phyloP scores from a whole-genome alignment of 768 basidiomycete species.

The Termitomyces sp. region DNA sequence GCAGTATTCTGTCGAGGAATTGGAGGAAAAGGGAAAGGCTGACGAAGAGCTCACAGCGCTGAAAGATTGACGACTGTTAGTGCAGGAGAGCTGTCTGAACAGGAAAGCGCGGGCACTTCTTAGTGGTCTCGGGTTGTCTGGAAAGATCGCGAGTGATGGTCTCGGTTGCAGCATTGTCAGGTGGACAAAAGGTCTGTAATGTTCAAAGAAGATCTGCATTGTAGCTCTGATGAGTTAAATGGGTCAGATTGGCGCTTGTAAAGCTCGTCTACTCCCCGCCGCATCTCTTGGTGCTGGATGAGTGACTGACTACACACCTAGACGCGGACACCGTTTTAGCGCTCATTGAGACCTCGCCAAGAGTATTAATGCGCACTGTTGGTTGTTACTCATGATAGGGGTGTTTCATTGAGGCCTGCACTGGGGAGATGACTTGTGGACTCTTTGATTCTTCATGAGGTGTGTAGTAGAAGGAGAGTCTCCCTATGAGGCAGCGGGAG shows the following conservation, averaged over 20 bases:
- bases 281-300: slow-evolving; percentile 49
- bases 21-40: slow-evolving; percentile 24
- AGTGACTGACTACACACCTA: slow-evolving; percentile 69
- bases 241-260: slow-evolving; percentile 58
- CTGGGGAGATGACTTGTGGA: not conserved
- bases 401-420: not conserved
- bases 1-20: slow-evolving; percentile 56
- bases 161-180: slow-evolving; percentile 40
- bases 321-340: slow-evolving; percentile 57
- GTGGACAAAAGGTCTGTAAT: slow-evolving; percentile 45
- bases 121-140: slow-evolving; percentile 37
- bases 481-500: slow-evolving; percentile 10
- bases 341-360: slow-evolving; percentile 44
- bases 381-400: slow-evolving; percentile 58
- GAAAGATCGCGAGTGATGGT: slow-evolving; percentile 36
- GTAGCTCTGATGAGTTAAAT: slow-evolving; percentile 1
- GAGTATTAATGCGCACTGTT: slow-evolving; percentile 51
- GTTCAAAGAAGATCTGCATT: not conserved
- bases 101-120: slow-evolving; percentile 34
- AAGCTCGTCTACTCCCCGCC: slow-evolving; percentile 49
- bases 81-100: slow-evolving; percentile 25
- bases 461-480: slow-evolving; percentile 23
- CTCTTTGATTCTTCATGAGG: slow-evolving; percentile 20
- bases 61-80: slow-evolving; percentile 15
- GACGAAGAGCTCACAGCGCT: slow-evolving; percentile 14